These are phyloP conservation scores for Clavispora vitiphila DNA, from an alignment of 805 yeast species.

Conservation along the genomic window DNA sequence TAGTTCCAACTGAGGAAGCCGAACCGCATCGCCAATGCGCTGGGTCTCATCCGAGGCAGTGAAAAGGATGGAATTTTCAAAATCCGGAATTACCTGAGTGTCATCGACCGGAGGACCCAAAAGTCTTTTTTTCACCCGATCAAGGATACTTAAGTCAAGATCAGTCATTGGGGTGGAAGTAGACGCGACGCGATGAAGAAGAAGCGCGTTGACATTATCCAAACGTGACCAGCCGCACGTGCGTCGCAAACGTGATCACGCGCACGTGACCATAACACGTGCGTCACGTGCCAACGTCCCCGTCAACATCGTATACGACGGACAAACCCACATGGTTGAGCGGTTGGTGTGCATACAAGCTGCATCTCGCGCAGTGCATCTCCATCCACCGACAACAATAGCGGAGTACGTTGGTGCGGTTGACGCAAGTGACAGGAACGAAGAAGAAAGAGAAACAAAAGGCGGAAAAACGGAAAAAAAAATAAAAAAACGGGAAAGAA, in stretches of 20 bases:
- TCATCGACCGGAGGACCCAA: constrained; percentile 11
- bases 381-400: neutral
- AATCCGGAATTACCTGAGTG: constrained; percentile 13
- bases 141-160: constrained; percentile 17
- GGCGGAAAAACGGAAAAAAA: too few species aligned
- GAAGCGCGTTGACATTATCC: neutral
- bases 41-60: constrained; percentile 1
- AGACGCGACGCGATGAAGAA: constrained; percentile 1
- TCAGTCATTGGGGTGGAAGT: constrained; percentile 1
- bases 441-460: too few species aligned
- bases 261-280: too few species aligned
- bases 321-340: neutral
- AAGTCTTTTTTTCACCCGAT: constrained; percentile 23
- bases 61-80: constrained; percentile 12
- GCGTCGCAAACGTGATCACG: too few species aligned
- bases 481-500: too few species aligned
- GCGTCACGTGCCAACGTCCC: neutral
- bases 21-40: constrained; percentile 3
- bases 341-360: too few species aligned
- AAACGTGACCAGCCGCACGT: too few species aligned
- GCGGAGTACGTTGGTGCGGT: too few species aligned
- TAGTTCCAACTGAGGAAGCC: constrained; percentile 31
- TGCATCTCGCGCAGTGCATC: neutral
- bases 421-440: too few species aligned
- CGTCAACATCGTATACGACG: too few species aligned